phyloP scores from a whole-genome alignment of 129 eudicot species.

The Mikania micrantha region DNA sequence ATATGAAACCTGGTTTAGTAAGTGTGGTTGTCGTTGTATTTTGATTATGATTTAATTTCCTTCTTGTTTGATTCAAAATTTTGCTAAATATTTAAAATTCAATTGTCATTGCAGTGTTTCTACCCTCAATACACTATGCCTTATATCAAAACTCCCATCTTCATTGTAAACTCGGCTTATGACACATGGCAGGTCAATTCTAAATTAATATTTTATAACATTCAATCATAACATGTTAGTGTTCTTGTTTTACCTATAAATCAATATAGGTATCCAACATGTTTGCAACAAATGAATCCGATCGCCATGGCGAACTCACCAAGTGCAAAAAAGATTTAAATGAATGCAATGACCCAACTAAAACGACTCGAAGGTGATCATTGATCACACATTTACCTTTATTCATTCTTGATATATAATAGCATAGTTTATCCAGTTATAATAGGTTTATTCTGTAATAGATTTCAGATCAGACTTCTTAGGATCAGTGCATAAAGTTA shows the following conservation, averaged over 20 bases:
- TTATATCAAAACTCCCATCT: slow-evolving; percentile 29
- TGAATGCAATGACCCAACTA: slow-evolving; percentile 22
- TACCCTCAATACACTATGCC: slow-evolving; percentile 26
- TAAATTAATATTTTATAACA: not conserved
- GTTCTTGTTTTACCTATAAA: not conserved
- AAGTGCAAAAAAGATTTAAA: slow-evolving; percentile 21
- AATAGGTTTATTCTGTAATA: not conserved
- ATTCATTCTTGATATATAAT: not conserved
- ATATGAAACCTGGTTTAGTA: slow-evolving; percentile 35
- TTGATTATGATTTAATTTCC: not conserved
- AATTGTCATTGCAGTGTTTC: slow-evolving; percentile 23
- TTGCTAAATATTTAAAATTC: not conserved
- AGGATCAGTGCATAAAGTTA: not conserved
- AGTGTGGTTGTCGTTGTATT: not conserved
- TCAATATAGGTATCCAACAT: slow-evolving; percentile 23
- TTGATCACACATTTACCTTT: not conserved
- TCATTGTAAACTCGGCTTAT: slow-evolving; percentile 36
- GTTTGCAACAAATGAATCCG: slow-evolving; percentile 29
- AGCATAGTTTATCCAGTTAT: too few relatives aligned
- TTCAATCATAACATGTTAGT: not conserved
- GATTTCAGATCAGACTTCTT: slow-evolving; percentile 28
- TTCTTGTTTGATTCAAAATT: not conserved
- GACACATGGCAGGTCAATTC: slow-evolving; percentile 38
- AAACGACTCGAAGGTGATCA: slow-evolving; percentile 28
- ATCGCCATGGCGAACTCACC: slow-evolving; percentile 21